Evolutionary conservation across 2,329 filamentous ascomycete species (phyloP).

Genomic region (Cladophialophora carrionii): DNA sequence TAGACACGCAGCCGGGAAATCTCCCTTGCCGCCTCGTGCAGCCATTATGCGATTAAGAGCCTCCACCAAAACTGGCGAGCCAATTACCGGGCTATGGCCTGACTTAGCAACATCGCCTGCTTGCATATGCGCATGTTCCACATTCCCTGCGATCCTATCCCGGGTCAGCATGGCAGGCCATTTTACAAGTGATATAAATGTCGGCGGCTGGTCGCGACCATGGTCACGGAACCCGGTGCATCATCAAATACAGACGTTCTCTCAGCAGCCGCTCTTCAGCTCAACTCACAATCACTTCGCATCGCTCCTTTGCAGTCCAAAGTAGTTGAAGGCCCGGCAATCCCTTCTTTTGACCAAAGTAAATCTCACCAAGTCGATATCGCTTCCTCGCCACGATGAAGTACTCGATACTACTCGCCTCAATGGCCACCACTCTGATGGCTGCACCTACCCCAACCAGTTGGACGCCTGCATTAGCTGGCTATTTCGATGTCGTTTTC

Average conservation of each 20-base stretch:
- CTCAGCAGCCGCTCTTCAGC: slow-evolving; percentile 15
- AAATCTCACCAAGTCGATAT: neutral
- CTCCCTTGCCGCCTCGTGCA: slow-evolving; percentile 35
- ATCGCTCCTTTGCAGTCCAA: slow-evolving; percentile 28
- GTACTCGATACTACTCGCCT: slow-evolving; percentile 30
- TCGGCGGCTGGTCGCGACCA: slow-evolving; percentile 31
- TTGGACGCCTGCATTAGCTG: slow-evolving; percentile 48
- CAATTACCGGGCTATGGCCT: slow-evolving; percentile 24
- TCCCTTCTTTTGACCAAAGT: slow-evolving; percentile 14
- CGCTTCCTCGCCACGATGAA: slow-evolving; percentile 27
- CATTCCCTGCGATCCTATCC: slow-evolving; percentile 29
- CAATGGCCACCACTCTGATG: slow-evolving; percentile 42
- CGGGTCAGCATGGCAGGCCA: slow-evolving; percentile 27
- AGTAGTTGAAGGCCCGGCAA: slow-evolving; percentile 28
- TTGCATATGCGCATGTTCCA: slow-evolving; percentile 21
- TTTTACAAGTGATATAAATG: slow-evolving; percentile 30
- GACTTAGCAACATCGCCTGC: slow-evolving; percentile 34
- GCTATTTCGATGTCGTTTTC: slow-evolving; percentile 48
- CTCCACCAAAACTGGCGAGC: slow-evolving; percentile 22
- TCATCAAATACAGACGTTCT: slow-evolving; percentile 28
- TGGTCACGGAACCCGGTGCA: slow-evolving; percentile 19
- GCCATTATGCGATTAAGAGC: slow-evolving; percentile 18
- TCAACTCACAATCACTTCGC: slow-evolving; percentile 21
- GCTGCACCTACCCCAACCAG: slow-evolving; percentile 46
- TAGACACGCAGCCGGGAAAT: slow-evolving; percentile 23